Evolutionary conservation across 179 eudicot species (phyloP), one percentile per base, ranked within the genome.

Genomic region (Actinidia arguta): DNA sequence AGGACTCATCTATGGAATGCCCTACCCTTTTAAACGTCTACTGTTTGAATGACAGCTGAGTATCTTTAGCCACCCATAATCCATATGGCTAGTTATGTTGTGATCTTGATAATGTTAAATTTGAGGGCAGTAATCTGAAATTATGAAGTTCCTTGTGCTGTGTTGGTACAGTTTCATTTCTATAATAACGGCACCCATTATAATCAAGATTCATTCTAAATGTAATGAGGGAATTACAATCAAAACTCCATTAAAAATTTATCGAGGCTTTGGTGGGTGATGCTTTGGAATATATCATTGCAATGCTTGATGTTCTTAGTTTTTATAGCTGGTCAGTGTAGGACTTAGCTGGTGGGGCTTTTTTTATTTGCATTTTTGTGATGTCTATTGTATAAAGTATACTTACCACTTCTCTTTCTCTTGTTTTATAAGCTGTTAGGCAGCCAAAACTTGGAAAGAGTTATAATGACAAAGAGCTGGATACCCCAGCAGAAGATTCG

Each of bases 401-500:
- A 36, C 36, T 56, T 44, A 74, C 39, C 50, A 59, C 6, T 70
- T 48, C 18, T 31, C 27, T 56, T 14, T 78, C 10, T 14, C 47
- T 51, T 78, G 27, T 61, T 39, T 75, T 31, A 8, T 58, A 75
- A 83, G 85, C 85, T 63, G 8, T 79, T 16, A 83, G 77, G 67
- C 22, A 20, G 58, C 75, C 82, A 24, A 47, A 73, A 56, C 59
- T 79, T 1, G 79, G 85, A n/a, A 46, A 48, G 6, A 63, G 17
- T 79, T 24, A 17, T 73, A 7, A 50, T 46, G 51, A 52, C 62
- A 50, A 79, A 73, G 82, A 83, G 51, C 82, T 63, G 73, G 75
- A 78, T 50, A 78, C 72, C 52, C n/a, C 59, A 5, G 56, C n/a
- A 9, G 82, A 78, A 70, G 78, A 67, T 50, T 66, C 20, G 11